These are phyloP conservation scores for Myotisia sp. DNA, from an alignment of 2,329 filamentous ascomycete genomes.

Conservation along the genomic window DNA sequence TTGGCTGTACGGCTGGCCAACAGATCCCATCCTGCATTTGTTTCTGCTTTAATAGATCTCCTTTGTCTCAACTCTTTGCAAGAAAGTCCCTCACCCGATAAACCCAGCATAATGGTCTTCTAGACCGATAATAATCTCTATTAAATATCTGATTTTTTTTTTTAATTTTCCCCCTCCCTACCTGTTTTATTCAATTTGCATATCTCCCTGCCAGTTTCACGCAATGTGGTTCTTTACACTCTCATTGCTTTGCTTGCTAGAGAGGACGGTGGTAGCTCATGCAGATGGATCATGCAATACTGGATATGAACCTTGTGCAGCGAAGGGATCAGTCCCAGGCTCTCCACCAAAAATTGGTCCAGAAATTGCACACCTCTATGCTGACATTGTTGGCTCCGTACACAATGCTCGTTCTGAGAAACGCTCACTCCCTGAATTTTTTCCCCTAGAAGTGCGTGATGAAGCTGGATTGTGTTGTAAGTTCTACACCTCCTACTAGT, in stretches of 20 bases:
- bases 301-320: slow-evolving; percentile 21
- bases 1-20: no score
- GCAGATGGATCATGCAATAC: slow-evolving; percentile 11
- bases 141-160: no score
- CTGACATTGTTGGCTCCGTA: slow-evolving; percentile 19
- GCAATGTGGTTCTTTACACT: slow-evolving; percentile 1
- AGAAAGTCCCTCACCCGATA: no score
- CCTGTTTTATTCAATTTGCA: no score
- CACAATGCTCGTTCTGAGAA: not conserved
- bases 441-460: not conserved
- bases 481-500: slow-evolving; percentile 1
- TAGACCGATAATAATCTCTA: no score
- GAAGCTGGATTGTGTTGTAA: slow-evolving; percentile 13
- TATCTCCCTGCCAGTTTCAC: no score
- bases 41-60: no score
- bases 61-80: no score
- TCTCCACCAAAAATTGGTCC: slow-evolving; percentile 17
- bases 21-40: no score
- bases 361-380: slow-evolving; percentile 19
- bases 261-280: not conserved
- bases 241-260: not conserved
- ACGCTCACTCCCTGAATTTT: not conserved
- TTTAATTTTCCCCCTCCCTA: no score
- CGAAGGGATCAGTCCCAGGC: slow-evolving; percentile 16
- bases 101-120: no score